These are phyloP conservation scores for Toxoplasma gondii DNA, from an alignment of 169 alveolate species.

Conservation along the genomic window DNA sequence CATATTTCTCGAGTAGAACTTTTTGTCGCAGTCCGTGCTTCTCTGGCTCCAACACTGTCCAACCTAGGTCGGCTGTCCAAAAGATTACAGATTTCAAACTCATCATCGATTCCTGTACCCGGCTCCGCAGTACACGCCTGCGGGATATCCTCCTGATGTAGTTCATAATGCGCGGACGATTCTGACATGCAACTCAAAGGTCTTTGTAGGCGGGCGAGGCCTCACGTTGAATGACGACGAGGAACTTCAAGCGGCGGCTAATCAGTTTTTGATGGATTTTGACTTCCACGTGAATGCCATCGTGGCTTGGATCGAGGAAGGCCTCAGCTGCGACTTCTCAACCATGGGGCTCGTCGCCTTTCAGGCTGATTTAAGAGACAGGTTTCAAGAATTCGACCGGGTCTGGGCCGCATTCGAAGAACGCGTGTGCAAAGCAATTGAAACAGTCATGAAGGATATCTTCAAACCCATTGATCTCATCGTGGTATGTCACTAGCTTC, in stretches of 20 bases:
- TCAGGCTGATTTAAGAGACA: neutral
- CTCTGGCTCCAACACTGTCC: neutral
- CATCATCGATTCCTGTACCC: slow-evolving; percentile 39
- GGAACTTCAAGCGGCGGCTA: neutral
- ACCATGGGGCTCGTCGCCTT: slow-evolving; percentile 29
- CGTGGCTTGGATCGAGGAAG: neutral
- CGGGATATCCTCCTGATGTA: slow-evolving; percentile 24
- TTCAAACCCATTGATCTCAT: slow-evolving; percentile 3
- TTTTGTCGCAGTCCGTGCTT: neutral
- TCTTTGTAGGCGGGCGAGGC: neutral
- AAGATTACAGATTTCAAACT: slow-evolving; percentile 23
- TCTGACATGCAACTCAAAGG: neutral
- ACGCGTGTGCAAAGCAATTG: neutral
- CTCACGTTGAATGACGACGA: neutral
- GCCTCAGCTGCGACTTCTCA: slow-evolving; percentile 18
- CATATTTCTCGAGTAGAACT: too few species aligned
- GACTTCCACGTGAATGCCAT: slow-evolving; percentile 13
- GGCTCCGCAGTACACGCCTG: slow-evolving; percentile 27
- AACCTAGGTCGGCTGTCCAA: slow-evolving; percentile 33
- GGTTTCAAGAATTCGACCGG: neutral
- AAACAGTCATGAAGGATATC: neutral
- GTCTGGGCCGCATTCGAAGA: slow-evolving; percentile 17
- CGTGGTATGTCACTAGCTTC: neutral
- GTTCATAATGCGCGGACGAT: neutral
- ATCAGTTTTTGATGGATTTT: slow-evolving; percentile 30